Evolutionary conservation across 306 rosid genomes (phyloP).

Genomic region (Gillenia trifoliata): DNA sequence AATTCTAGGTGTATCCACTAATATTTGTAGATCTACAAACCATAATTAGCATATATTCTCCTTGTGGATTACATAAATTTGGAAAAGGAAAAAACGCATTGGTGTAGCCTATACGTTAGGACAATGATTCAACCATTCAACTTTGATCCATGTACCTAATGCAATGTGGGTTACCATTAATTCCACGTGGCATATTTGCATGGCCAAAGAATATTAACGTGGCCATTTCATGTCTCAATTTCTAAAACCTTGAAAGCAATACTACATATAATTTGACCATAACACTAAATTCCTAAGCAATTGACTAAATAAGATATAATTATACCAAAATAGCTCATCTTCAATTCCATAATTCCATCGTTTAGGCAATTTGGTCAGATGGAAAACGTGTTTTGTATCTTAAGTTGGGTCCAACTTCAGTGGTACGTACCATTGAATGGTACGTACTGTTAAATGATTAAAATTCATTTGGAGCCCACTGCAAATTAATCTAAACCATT

Average conservation of each 20-base stretch:
- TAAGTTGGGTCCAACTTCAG: too few relatives aligned
- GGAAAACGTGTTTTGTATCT: not conserved
- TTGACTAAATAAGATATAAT: not conserved
- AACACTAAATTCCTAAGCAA: not conserved
- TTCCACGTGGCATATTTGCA: conserved; percentile 10
- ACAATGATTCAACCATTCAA: not conserved
- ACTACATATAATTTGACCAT: not conserved
- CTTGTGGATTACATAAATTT: not conserved
- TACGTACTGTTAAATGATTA: too few relatives aligned
- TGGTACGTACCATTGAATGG: too few relatives aligned
- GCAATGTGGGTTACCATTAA: not conserved
- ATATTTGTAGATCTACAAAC: not conserved
- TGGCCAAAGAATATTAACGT: not conserved
- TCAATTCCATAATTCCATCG: not conserved
- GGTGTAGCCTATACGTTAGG: not conserved
- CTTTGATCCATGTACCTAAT: not conserved
- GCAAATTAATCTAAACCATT: too few relatives aligned
- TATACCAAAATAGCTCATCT: not conserved
- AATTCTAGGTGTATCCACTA: not conserved
- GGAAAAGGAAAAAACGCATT: not conserved
- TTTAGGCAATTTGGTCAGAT: not conserved
- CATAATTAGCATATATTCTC: not conserved
- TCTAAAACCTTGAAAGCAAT: not conserved
- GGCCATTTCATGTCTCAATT: not conserved
- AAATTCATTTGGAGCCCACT: too few relatives aligned